Conservation (phyloP, 2,329 filamentous ascomycete genomes). For the Claviceps citrina region DNA sequence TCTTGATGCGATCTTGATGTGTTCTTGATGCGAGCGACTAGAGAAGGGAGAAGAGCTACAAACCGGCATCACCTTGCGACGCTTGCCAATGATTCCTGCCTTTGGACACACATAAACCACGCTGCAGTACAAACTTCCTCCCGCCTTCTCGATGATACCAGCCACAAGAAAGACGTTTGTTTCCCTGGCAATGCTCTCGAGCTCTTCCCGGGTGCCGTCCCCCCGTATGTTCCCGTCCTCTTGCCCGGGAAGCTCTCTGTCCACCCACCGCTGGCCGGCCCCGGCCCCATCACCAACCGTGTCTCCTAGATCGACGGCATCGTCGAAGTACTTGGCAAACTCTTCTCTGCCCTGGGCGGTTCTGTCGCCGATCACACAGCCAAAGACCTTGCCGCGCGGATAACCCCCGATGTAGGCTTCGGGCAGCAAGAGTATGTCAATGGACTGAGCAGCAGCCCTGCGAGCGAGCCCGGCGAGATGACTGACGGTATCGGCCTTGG, state of each 20-base stretch:
- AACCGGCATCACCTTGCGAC: slow-evolving; percentile 82
- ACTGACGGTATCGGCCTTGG: slow-evolving; percentile 44
- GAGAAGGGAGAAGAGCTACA: slow-evolving; percentile 15
- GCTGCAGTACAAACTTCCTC: slow-evolving; percentile 71
- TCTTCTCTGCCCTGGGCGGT: slow-evolving; percentile 59
- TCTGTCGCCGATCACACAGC: slow-evolving; percentile 56
- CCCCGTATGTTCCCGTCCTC: slow-evolving; percentile 27
- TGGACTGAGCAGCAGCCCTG: slow-evolving; percentile 38
- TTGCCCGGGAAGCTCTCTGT: slow-evolving; percentile 31
- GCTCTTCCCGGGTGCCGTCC: slow-evolving; percentile 56
- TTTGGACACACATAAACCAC: slow-evolving; percentile 69
- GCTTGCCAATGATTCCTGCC: slow-evolving; percentile 62
- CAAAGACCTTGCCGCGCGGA: slow-evolving; percentile 67
- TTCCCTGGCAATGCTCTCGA: slow-evolving; percentile 61
- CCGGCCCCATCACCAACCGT: slow-evolving; percentile 47
- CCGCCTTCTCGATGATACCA: slow-evolving; percentile 64
- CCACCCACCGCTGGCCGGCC: slow-evolving; percentile 57
- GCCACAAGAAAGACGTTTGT: slow-evolving; percentile 71
- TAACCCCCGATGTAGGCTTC: slow-evolving; percentile 90
- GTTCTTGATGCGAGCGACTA: background rate
- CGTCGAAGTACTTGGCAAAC: slow-evolving; percentile 64
- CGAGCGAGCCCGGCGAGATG: slow-evolving; percentile 49
- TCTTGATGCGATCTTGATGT: too few species aligned
- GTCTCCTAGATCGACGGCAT: slow-evolving; percentile 72
- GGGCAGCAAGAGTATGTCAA: slow-evolving; percentile 70